A percentile compares a stretch with the other conserved stretches of the same genome.
Conservation (phyloP, 768 basidiomycete genomes). For the Astraeus odoratus region DNA sequence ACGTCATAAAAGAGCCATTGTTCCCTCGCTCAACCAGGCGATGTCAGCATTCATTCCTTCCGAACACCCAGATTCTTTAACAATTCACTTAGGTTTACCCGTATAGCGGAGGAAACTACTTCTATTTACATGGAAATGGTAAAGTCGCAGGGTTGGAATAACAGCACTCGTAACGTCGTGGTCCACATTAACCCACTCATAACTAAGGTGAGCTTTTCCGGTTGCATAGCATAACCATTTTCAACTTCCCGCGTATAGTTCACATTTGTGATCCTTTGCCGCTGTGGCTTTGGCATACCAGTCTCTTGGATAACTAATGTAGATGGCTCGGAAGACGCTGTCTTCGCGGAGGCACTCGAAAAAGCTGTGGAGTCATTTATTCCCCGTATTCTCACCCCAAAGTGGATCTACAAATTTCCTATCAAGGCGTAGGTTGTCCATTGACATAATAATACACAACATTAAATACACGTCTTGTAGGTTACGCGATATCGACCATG, state of each 20-base stretch:
- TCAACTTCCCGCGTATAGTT: too few relatives aligned
- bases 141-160: neutral
- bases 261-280: neutral
- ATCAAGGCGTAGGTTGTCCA: constrained; percentile 3
- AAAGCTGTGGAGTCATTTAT: constrained; percentile 7
- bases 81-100: neutral
- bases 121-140: neutral
- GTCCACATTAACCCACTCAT: constrained; percentile 20
- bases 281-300: constrained; percentile 9
- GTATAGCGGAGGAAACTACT: neutral
- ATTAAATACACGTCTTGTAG: neutral
- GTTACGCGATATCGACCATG: constrained; percentile 1
- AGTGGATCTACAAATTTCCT: constrained; percentile 7
- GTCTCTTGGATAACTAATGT: constrained; percentile 18
- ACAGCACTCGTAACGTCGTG: constrained; percentile 10
- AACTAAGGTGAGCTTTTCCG: too few relatives aligned
- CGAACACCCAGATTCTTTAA: neutral
- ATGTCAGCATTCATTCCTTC: constrained; percentile 23
- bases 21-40: constrained; percentile 37
- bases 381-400: constrained; percentile 5
- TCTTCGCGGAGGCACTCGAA: constrained; percentile 2
- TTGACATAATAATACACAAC: neutral
- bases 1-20: constrained; percentile 38
- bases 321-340: too few relatives aligned
- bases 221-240: too few relatives aligned